Base-by-base conservation (phyloP, 1,284 basidiomycete genomes). In the Melampsora abietis-canadensis region DNA sequence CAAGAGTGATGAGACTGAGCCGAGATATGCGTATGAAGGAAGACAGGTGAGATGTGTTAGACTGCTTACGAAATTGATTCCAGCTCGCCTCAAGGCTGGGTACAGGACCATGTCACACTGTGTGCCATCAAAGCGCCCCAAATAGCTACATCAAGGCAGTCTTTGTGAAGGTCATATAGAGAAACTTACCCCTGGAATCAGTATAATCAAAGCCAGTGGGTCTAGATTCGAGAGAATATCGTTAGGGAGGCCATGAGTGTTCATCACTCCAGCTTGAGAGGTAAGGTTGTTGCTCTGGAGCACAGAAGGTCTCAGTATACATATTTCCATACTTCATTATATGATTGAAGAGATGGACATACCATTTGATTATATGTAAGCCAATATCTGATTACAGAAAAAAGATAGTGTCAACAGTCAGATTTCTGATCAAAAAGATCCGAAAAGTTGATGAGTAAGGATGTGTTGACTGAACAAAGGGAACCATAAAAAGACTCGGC, bases 151-250 rank as follows among this genome's bases (percentile, higher is more conserved):
- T 24, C 4, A 17, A 44, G 0, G 8, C 17, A 34, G 12, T 30
- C 15, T 40, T 31, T 47, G 0, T 21, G 37, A 34, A 62, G 15
- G 37, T 17, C 31, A 61, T 51, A 54, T 60, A 59, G 40, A 61
- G 1, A 86, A 76, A 81, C 91, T 89, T 77, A 84, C 76, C 44
- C 78, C 76, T 6, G 77, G 78, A 44, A 78, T 78, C 30, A 78
- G 76, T 54, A 80, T 79, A 87, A 77, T 90, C 84, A 91, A 84
- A 3, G 88, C 86, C 65, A 92, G 83, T 2, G 91, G 91, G 79
- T 92, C 88, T 66, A 92, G 83, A 82, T 92, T 92, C 63, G 89
- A 90, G 76, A 92, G 83, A 57, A 93, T 83, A 79, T 92, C 91
- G 80, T 92, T 93, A 10, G 91, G 92, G 5, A 83, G 57, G 37